Evolutionary conservation across 2,329 filamentous ascomycete species (phyloP), one percentile per base, ranked within the genome.

Genomic region (Aspergillus ochraceoroseus): DNA sequence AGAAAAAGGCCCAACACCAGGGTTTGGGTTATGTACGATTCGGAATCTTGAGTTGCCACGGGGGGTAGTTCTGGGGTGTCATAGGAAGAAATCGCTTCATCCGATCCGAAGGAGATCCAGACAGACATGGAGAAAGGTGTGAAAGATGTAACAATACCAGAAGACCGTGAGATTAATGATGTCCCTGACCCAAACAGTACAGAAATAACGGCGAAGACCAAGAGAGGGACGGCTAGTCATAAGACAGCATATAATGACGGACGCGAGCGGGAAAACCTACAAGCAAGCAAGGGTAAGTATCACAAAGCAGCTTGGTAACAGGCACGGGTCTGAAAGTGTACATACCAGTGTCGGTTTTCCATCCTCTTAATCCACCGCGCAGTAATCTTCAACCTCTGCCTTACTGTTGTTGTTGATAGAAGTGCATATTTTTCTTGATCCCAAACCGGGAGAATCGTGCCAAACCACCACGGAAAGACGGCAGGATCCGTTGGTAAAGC

Each of bases 391-490:
- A 95, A 65, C 41, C 89, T 73, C 56, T 88, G 80, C 44, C 89
- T 74, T 3, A 94, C 87, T 51, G 85, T 90, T 2, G 74, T 81
- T 4, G 83, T 84, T 8, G 73, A 72, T 9, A 95, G 66, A 13
- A 95, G 67, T 8, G 76, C 72, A 52, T 94, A 94, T 59, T 90
- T 94, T 54, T 92, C 83, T 18, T 79, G 70, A 17, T 92, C 85
- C 9, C 77, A 75, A 25, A 92, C 80, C 0, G 87, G 87, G 8
- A 94, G 65, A 13, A 92, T 80, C 56, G 80, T 86, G 7, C 85
- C 88, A 51, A 95, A 83, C 89, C 89, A 95, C 75, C 88, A 95
- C 0, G 88, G 85, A 51, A 95, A 92, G 1, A 79, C 62, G 2
- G 81, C 81, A 1, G 87, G 81, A 55, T 94, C 86, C 11, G 77